These are phyloP conservation scores for Yamadazyma friedrichii DNA, from an alignment of 1,139 yeast genomes.

Conservation along the genomic window DNA sequence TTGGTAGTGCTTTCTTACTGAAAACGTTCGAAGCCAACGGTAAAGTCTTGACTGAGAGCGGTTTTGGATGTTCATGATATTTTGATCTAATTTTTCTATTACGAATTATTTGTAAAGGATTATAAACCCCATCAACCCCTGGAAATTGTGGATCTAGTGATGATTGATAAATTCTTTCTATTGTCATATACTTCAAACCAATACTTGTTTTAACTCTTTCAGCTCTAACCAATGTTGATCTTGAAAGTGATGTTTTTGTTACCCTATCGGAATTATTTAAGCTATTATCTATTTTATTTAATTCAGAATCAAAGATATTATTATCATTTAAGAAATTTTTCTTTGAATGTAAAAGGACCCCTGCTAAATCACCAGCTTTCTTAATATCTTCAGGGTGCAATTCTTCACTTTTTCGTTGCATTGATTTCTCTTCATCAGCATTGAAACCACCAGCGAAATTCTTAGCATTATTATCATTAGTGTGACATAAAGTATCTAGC, in stretches of 20 bases:
- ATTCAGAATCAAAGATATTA: slow-evolving; percentile 30
- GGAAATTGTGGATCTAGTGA: slow-evolving; percentile 24
- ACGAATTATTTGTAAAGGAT: slow-evolving; percentile 78
- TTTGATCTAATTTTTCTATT: slow-evolving; percentile 58
- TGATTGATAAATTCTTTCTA: slow-evolving; percentile 37
- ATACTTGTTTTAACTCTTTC: slow-evolving; percentile 52
- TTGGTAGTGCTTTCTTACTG: slow-evolving; percentile 31
- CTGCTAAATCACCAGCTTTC: slow-evolving; percentile 44
- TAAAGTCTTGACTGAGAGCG: slow-evolving; percentile 30
- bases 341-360: slow-evolving; percentile 43
- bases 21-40: slow-evolving; percentile 59
- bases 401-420: not conserved
- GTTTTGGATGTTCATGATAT: slow-evolving; percentile 40
- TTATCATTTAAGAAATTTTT: slow-evolving; percentile 41
- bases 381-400: slow-evolving; percentile 19
- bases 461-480: not conserved
- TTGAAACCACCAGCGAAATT: not conserved
- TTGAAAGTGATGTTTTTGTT: slow-evolving; percentile 18
- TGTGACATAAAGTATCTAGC: slow-evolving; percentile 1
- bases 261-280: not conserved
- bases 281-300: not conserved
- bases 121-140: slow-evolving; percentile 67
- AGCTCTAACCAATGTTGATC: slow-evolving; percentile 48
- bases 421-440: not conserved
- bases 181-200: slow-evolving; percentile 49